A percentile compares a stretch with the other conserved stretches of the same genome.
Conservation (phyloP, 2,329 filamentous ascomycete species). For the Talaromyces rugulosus region DNA sequence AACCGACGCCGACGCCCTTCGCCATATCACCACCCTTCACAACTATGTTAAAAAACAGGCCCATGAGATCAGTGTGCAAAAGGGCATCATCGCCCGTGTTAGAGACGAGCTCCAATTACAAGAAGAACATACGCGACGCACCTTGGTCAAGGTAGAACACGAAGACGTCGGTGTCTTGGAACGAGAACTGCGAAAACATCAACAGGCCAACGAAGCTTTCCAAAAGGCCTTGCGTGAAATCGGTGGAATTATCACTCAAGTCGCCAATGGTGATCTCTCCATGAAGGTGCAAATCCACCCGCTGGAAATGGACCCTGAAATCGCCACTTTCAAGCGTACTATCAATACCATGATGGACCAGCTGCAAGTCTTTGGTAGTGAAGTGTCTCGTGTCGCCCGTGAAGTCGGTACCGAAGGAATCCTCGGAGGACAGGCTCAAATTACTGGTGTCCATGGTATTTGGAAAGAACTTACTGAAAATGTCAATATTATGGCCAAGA, state of each 20-base stretch:
- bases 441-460: slow-evolving; percentile 83
- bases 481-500: slow-evolving; percentile 73
- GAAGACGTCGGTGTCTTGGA: slow-evolving; percentile 86
- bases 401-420: slow-evolving; percentile 90
- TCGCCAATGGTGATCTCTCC: slow-evolving; percentile 85
- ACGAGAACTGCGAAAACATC: slow-evolving; percentile 91
- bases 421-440: slow-evolving; percentile 81
- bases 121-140: slow-evolving; percentile 76
- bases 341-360: slow-evolving; percentile 98
- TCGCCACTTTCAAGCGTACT: slow-evolving; percentile 88
- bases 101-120: slow-evolving; percentile 82
- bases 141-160: slow-evolving; percentile 76
- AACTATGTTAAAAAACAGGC: slow-evolving; percentile 93
- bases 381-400: slow-evolving; percentile 83
- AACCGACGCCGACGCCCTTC: slow-evolving; percentile 54
- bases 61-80: slow-evolving; percentile 82
- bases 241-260: slow-evolving; percentile 93
- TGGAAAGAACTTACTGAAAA: slow-evolving; percentile 92
- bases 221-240: slow-evolving; percentile 96
- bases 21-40: slow-evolving; percentile 70
- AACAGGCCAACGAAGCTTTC: slow-evolving; percentile 97
- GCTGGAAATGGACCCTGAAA: slow-evolving; percentile 91
- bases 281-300: slow-evolving; percentile 90
- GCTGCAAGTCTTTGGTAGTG: slow-evolving; percentile 84
- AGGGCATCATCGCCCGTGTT: slow-evolving; percentile 78